Evolutionary conservation across 257 asterid species (phyloP), one percentile per base, ranked within the genome.

Genomic region (Forsythia suspensa): DNA sequence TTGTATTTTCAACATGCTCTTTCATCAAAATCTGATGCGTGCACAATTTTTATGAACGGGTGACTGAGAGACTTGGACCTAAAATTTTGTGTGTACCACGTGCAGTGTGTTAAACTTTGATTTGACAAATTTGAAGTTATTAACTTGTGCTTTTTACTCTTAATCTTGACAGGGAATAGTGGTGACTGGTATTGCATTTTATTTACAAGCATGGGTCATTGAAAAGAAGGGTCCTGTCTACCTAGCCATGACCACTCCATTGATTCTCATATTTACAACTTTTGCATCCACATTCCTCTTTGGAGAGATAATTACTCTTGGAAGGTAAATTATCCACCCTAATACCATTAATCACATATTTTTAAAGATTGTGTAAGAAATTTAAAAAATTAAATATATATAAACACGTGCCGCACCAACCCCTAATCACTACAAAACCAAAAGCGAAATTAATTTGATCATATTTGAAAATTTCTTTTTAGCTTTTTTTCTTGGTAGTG

Each of bases 151-250:
- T 41, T 41, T 44, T 44, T 15, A 6, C 6, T 37, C 4, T 41
- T 4, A 42, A 0, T 41, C 41, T 36, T 20, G 61, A 41, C 88
- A 92, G 98, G 98, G 97, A 80, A 80, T 92, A 38, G 88, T 88
- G 77, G 97, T 94, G 77, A 92, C 97, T n/a, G 98, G 97, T 6
- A 63, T 94, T 10, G 74, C 94, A 39, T 91, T 91, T 75, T 92
- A 94, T 88, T 74, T 94, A 21, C 98, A 94, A 91, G 79, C 97
- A 44, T 92, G 95, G 96, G 94, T 94, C 8, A 59, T 94, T 59
- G 97, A 94, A 85, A 92, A 90, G 91, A 94, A 87, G 82, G 98
- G 98, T 2, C 97, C 97, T 4, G 96, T 94, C 8, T 94, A 81
- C 77, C 76, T 94, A 61, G 94, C 97, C 44, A 87, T 86, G 85